These are phyloP conservation scores for Trypanosoma grayi DNA, from an alignment of 208 protist species.

Conservation along the genomic window DNA sequence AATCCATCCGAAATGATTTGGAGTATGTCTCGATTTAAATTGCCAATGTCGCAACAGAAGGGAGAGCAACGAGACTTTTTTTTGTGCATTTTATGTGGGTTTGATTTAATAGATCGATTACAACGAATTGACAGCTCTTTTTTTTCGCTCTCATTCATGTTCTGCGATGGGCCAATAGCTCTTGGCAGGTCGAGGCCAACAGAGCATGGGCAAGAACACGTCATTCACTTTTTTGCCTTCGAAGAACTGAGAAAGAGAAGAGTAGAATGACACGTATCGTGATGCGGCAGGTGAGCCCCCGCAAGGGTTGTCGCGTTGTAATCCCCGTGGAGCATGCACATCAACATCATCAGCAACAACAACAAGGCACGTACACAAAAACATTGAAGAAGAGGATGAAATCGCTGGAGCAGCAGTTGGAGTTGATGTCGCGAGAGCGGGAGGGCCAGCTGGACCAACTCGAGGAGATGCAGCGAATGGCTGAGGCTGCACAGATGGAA, in stretches of 20 bases:
- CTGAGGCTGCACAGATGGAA: not conserved
- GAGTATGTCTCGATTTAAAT: constrained; percentile 30
- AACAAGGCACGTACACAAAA: not conserved
- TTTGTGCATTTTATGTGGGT: not conserved
- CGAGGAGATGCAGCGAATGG: constrained; percentile 5
- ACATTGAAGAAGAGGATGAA: not conserved
- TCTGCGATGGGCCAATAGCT: too few relatives aligned
- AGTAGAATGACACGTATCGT: not conserved
- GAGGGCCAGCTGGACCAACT: constrained; percentile 11
- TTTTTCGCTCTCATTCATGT: not conserved
- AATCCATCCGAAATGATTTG: constrained; percentile 4
- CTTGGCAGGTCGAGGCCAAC: too few relatives aligned
- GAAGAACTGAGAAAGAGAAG: not conserved
- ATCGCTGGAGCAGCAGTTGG: constrained; percentile 2
- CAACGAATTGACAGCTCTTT: not conserved
- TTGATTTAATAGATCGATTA: not conserved
- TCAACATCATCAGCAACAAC: too few relatives aligned
- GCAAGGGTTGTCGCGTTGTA: not conserved
- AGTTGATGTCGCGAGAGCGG: constrained; percentile 4
- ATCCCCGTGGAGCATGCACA: not conserved
- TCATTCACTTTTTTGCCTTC: not conserved
- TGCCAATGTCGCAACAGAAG: too few relatives aligned
- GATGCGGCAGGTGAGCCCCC: not conserved
- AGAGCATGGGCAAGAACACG: too few relatives aligned
- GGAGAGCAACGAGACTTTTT: too few relatives aligned